Base-by-base conservation (phyloP, 129 eudicot genomes). In the Solidago caesia region DNA sequence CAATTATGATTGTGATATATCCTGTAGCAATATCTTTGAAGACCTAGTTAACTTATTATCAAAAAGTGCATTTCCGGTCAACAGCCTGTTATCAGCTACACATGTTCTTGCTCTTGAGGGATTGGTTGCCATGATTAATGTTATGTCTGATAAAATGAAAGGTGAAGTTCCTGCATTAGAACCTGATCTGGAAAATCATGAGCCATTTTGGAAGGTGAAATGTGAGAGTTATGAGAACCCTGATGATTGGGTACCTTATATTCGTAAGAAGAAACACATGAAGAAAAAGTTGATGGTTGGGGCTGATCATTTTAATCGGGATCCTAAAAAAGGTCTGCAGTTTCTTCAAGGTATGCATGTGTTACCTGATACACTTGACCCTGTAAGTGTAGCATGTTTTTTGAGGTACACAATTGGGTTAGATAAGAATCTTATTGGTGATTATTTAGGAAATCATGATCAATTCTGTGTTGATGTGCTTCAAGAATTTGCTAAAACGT, bases 21-120 rank as follows among this genome's bases (percentile, higher is more conserved):
- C 92, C 12, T 89, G 96, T 82, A 75, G 85, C 76, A 89, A 89
- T 77, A 83, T 89, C 33, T 87, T 86, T 79, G 96, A 89, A 84
- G 92, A 82, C 62, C 83, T 89, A 44, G 92, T 88, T 57, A 89
- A 87, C 72, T 61, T 63, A 42, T 63, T 63, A 63, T 63, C 68
- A 63, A 63, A 48, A 68, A 48, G 56, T 8, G 60, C 21, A 47
- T 68, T 48, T 48, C 73, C 73, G 11, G 89, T 88, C 70, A 88
- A 88, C 57, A 72, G 80, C 75, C 92, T 89, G 45, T 57, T 85
- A 61, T 82, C 92, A 14, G 86, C 89, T 43, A 82, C 81, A 75
- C 79, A 88, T 57, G 74, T 83, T 61, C 92, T 88, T 75, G 87
- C 92, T 71, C 77, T 88, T n/a, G 89, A 88, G 63, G 92, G 92